phyloP scores from a whole-genome alignment of 306 rosid genomes.

The Cicer pinnatifidum region DNA sequence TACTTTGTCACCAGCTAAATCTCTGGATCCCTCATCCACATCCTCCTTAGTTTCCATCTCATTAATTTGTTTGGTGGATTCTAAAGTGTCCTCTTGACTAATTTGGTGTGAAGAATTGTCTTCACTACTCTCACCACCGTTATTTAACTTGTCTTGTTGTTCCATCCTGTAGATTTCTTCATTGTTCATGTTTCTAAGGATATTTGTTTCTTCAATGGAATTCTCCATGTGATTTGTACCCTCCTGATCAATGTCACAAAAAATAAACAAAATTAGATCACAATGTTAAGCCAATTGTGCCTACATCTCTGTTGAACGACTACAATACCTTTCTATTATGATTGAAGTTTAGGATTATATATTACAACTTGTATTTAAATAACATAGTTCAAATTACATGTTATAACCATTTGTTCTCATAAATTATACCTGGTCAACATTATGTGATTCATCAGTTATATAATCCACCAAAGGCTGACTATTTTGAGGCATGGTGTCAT shows the following conservation, averaged over 20 bases:
- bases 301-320: no score
- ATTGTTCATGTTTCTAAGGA: conserved; percentile 5
- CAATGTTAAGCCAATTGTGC: no score
- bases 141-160: conserved; percentile 32
- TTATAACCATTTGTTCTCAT: neutral
- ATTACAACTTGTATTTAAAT: no score
- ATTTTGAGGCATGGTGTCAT: conserved; percentile 11
- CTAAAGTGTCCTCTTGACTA: conserved; percentile 17
- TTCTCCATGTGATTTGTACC: conserved; percentile 15
- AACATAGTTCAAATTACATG: no score
- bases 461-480: conserved; percentile 32
- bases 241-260: conserved; percentile 42
- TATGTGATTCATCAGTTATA: conserved; percentile 35
- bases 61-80: conserved; percentile 13
- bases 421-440: conserved; percentile 51
- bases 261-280: no score
- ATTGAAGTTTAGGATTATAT: no score
- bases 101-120: conserved; percentile 16
- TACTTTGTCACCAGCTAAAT: conserved; percentile 40
- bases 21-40: conserved; percentile 30
- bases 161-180: conserved; percentile 30
- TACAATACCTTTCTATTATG: no score
- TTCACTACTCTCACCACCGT: conserved; percentile 29
- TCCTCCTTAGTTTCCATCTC: conserved; percentile 14
- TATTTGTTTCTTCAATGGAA: conserved; percentile 40